Conservation (phyloP, 495 filamentous ascomycete species). For the Hyaloscypha finlandica region DNA sequence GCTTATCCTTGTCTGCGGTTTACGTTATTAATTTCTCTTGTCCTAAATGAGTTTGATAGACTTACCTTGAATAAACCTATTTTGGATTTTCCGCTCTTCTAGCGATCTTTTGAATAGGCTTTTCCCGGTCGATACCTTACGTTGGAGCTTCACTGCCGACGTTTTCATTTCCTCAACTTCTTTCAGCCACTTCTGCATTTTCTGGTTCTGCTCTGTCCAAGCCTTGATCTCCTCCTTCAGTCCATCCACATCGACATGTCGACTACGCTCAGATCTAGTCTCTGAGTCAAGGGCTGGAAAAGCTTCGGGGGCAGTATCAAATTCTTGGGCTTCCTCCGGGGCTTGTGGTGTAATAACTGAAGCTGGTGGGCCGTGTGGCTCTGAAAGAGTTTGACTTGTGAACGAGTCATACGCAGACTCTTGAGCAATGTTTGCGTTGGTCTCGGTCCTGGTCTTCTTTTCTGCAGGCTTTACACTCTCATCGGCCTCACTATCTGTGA, state of each 20-base stretch:
- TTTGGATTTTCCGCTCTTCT: no score
- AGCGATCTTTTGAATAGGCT: no score
- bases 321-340: no score
- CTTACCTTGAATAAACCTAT: neutral
- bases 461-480: neutral
- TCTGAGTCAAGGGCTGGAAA: neutral
- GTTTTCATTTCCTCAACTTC: neutral
- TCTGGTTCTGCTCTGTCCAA: no score
- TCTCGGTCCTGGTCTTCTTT: neutral
- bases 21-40: neutral
- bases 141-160: neutral
- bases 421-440: neutral
- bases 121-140: no score
- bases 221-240: neutral
- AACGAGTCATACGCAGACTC: neutral
- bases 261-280: neutral
- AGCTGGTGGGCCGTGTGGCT: no score
- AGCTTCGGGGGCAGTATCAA: no score
- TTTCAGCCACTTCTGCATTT: neutral
- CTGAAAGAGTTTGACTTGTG: no score
- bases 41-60: neutral
- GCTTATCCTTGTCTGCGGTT: neutral
- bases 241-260: neutral
- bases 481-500: neutral
- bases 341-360: no score